Percentiles rank a stretch among this genome's conserved stretches.
Conservation (phyloP, 805 yeast species). For the Tetrapisispora nanseiensis region DNA sequence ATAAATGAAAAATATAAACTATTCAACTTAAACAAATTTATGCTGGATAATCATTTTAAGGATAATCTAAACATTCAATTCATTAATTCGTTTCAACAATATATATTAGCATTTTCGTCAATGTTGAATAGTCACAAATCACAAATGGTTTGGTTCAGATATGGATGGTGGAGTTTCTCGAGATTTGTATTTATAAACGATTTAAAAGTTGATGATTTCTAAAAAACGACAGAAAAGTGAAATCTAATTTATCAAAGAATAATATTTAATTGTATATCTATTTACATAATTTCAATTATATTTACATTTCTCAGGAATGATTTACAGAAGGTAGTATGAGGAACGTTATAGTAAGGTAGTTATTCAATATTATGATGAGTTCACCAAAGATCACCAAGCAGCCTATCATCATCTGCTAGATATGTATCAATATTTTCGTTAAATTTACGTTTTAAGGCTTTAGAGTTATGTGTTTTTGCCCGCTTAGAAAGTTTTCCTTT, state of each 20-base stretch:
- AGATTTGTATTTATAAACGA: constrained; percentile 73
- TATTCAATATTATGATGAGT: neutral
- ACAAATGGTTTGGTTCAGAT: constrained; percentile 93
- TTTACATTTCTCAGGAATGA: too few species aligned
- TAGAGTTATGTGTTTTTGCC: constrained; percentile 6
- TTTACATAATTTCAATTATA: too few species aligned
- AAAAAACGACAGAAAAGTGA: neutral
- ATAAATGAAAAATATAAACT: neutral
- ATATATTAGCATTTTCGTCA: constrained; percentile 42
- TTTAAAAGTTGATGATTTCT: constrained; percentile 23
- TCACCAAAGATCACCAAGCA: constrained; percentile 27
- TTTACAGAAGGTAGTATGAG: too few species aligned
- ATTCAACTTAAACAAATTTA: neutral
- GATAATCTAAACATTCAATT: constrained; percentile 9
- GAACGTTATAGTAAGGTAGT: too few species aligned
- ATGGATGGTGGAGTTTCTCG: constrained; percentile 73
- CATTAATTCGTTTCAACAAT: constrained; percentile 28
- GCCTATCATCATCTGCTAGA: constrained; percentile 22
- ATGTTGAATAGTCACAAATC: constrained; percentile 77
- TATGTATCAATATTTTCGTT: constrained; percentile 4
- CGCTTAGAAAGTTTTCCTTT: neutral
- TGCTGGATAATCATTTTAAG: neutral
- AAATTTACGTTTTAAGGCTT: constrained; percentile 4
- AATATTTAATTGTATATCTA: too few species aligned
- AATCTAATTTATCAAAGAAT: neutral